A percentile compares a stretch with the other conserved stretches of the same genome.
These are phyloP conservation scores for Fusarium tuaranense DNA, from an alignment of 2,329 filamentous ascomycete species.

Conservation along the genomic window DNA sequence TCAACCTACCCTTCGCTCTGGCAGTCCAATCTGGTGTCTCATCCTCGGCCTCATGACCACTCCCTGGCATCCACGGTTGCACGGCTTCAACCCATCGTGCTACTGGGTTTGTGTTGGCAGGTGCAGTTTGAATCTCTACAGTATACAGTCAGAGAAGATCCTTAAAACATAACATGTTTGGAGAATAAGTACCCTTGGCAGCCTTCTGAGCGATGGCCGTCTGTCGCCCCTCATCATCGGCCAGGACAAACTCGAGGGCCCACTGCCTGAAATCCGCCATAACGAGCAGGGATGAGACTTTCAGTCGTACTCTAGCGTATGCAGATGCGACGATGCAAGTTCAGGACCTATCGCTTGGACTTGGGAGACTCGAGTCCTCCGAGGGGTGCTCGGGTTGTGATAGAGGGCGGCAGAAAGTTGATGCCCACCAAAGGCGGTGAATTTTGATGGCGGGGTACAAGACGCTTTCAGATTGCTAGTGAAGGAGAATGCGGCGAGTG, in stretches of 20 bases:
- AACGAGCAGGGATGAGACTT: constrained; percentile 8
- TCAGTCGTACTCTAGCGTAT: not conserved
- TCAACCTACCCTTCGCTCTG: constrained; percentile 61
- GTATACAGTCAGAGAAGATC: constrained; percentile 19
- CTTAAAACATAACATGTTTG: not conserved
- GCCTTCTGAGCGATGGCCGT: constrained; percentile 57
- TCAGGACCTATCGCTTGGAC: not conserved
- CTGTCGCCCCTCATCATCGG: constrained; percentile 58
- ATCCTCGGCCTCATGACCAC: constrained; percentile 53
- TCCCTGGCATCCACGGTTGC: constrained; percentile 64
- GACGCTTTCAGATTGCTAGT: not conserved
- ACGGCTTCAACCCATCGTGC: constrained; percentile 68
- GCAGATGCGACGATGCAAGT: not conserved
- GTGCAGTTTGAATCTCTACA: constrained; percentile 59
- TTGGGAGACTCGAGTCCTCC: constrained; percentile 1
- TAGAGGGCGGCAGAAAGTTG: constrained; percentile 33
- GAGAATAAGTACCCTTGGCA: constrained; percentile 52
- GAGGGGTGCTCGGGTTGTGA: constrained; percentile 16
- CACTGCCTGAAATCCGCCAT: constrained; percentile 66
- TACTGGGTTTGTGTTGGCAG: constrained; percentile 58
- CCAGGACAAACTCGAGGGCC: constrained; percentile 66
- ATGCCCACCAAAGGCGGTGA: constrained; percentile 44
- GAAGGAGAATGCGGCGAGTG: not conserved
- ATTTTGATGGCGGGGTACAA: constrained; percentile 41
- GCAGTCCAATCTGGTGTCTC: constrained; percentile 64